Conservation (phyloP, 2,329 filamentous ascomycete genomes). For the Phialocephala sp. region DNA sequence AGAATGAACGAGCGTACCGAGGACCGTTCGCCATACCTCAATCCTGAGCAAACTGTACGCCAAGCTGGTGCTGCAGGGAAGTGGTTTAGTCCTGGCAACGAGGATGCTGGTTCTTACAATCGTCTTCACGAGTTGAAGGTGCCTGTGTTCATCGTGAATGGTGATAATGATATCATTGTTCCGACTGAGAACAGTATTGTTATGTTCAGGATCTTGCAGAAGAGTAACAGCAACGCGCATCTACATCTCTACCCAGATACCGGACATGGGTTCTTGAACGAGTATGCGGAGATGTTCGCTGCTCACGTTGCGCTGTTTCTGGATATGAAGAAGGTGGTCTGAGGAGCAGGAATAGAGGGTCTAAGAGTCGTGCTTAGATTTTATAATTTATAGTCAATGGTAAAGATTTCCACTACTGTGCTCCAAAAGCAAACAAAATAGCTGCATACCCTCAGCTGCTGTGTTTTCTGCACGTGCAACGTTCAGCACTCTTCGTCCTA, state of each 20-base stretch:
- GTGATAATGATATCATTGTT: constrained; percentile 21
- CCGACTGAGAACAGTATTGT: constrained; percentile 24
- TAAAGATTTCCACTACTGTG: neutral
- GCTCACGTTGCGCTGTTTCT: constrained; percentile 26
- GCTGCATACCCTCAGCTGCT: neutral
- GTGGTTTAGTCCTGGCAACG: constrained; percentile 3
- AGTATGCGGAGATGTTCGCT: constrained; percentile 29
- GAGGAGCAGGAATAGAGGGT: neutral
- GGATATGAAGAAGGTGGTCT: constrained; percentile 12
- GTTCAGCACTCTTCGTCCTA: neutral
- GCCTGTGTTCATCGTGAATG: constrained; percentile 39
- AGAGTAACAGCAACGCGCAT: constrained; percentile 21
- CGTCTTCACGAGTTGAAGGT: constrained; percentile 37
- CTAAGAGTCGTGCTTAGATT: neutral
- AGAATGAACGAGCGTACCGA: constrained; percentile 24
- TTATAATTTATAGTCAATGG: neutral
- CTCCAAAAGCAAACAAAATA: neutral
- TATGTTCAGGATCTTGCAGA: constrained; percentile 8
- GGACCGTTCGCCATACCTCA: constrained; percentile 7
- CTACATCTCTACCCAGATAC: constrained; percentile 27
- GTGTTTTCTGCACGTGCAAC: neutral
- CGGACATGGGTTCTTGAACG: constrained; percentile 29
- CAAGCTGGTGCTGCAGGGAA: constrained; percentile 14
- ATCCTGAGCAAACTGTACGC: constrained; percentile 8
- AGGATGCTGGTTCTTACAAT: constrained; percentile 17